phyloP scores from a whole-genome alignment of 208 protist genomes.

The Crithidia fasciculata region DNA sequence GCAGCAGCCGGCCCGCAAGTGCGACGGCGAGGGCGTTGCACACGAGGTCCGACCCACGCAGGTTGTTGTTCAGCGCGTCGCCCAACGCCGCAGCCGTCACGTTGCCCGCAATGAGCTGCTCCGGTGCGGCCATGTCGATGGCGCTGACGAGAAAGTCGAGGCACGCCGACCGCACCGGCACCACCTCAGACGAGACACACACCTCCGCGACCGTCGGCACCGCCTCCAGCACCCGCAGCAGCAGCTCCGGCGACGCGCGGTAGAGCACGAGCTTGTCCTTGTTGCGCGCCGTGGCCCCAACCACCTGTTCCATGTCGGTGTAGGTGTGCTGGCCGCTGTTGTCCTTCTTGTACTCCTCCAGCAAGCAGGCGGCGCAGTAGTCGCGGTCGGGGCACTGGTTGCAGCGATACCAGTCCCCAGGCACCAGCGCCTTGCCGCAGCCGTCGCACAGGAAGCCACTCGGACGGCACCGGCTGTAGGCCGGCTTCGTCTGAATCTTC shows the following conservation, averaged over 20 bases:
- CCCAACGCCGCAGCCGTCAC: constrained; percentile 45
- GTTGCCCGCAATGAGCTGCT: constrained; percentile 43
- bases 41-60: constrained; percentile 50
- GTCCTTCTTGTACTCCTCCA: constrained; percentile 55
- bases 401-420: constrained; percentile 83
- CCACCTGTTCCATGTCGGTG: constrained; percentile 69
- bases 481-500: constrained; percentile 38
- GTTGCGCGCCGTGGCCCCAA: constrained; percentile 30
- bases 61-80: constrained; percentile 62
- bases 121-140: constrained; percentile 47
- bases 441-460: constrained; percentile 66
- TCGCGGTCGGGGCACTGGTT: constrained; percentile 80
- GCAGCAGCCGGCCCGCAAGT: constrained; percentile 62
- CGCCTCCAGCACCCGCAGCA: constrained; percentile 56
- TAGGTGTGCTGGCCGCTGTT: constrained; percentile 56
- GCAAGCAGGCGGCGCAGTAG: constrained; percentile 72
- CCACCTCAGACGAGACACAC: constrained; percentile 64
- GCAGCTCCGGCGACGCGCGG: constrained; percentile 44
- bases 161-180: constrained; percentile 40
- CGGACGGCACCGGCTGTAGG: constrained; percentile 32
- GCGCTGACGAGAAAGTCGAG: constrained; percentile 71
- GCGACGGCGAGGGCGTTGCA: constrained; percentile 62
- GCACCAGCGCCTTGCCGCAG: constrained; percentile 51
- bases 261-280: constrained; percentile 50
- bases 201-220: constrained; percentile 65